Conservation (phyloP, 2,329 filamentous ascomycete genomes). For the Sarocladium oryzae region DNA sequence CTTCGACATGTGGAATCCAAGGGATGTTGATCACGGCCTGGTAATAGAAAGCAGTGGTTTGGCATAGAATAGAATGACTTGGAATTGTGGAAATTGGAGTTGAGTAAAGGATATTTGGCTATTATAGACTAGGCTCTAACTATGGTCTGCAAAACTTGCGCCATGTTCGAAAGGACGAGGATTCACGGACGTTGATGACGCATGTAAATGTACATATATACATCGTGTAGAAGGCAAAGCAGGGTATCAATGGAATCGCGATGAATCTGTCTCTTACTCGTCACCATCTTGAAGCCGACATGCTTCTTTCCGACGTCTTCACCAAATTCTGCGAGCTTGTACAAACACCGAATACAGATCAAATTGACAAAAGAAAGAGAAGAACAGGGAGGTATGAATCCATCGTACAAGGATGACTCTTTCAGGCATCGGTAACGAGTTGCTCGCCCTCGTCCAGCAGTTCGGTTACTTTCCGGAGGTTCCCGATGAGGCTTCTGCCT, state of each 20-base stretch:
- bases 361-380: background rate
- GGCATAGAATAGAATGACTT: too few species aligned
- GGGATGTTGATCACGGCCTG: too few species aligned
- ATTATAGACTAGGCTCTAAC: too few species aligned
- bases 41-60: too few species aligned
- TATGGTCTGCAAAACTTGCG: too few species aligned
- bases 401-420: too few species aligned
- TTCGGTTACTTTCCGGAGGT: slow-evolving; percentile 77
- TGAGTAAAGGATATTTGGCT: too few species aligned
- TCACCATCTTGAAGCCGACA: background rate
- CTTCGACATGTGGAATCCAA: background rate
- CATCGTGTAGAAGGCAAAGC: background rate
- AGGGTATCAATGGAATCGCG: background rate
- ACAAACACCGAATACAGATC: too few species aligned
- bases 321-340: background rate
- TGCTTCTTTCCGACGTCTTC: background rate
- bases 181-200: too few species aligned
- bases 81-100: too few species aligned
- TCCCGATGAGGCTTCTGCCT: slow-evolving; percentile 75
- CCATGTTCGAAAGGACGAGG: too few species aligned
- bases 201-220: background rate
- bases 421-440: slow-evolving; percentile 61
- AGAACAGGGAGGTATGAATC: too few species aligned
- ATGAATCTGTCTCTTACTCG: background rate
- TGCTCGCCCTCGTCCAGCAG: slow-evolving; percentile 92